These are phyloP conservation scores for Stephania cephalantha DNA, from an alignment of 164 flowering plant genomes.

Conservation along the genomic window DNA sequence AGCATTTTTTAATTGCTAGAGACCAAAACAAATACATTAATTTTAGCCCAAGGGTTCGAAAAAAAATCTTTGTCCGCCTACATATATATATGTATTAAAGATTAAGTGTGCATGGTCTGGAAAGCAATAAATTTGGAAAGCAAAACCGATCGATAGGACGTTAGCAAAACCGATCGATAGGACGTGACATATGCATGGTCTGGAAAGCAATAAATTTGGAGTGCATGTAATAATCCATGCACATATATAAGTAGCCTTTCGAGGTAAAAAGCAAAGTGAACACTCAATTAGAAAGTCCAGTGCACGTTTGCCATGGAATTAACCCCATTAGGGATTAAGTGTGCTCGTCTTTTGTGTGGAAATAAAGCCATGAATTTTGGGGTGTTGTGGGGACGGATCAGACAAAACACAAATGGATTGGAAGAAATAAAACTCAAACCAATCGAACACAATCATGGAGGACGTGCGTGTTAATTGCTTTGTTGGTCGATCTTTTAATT, in stretches of 20 bases:
- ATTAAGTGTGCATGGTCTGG: too few species aligned
- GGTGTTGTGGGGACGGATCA: background rate
- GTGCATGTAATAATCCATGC: background rate
- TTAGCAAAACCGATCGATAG: background rate
- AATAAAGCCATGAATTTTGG: background rate
- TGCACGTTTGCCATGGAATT: background rate
- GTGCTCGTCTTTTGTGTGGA: background rate
- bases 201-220: slow-evolving; percentile 3
- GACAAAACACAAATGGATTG: background rate
- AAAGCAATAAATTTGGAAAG: too few species aligned
- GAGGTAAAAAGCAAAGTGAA: background rate
- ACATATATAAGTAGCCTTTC: background rate
- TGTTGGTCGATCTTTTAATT: too few species aligned
- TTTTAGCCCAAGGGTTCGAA: too few species aligned
- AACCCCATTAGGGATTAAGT: background rate
- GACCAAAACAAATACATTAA: too few species aligned
- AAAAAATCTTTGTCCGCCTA: too few species aligned
- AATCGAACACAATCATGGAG: slow-evolving; percentile 1
- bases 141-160: too few species aligned
- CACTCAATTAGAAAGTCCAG: background rate
- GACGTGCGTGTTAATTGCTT: background rate
- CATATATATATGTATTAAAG: too few species aligned
- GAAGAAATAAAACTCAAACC: background rate
- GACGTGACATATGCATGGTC: background rate
- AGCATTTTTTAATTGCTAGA: too few species aligned